These are phyloP conservation scores for Prunus fruticosa DNA, from an alignment of 306 rosid species.

Conservation along the genomic window DNA sequence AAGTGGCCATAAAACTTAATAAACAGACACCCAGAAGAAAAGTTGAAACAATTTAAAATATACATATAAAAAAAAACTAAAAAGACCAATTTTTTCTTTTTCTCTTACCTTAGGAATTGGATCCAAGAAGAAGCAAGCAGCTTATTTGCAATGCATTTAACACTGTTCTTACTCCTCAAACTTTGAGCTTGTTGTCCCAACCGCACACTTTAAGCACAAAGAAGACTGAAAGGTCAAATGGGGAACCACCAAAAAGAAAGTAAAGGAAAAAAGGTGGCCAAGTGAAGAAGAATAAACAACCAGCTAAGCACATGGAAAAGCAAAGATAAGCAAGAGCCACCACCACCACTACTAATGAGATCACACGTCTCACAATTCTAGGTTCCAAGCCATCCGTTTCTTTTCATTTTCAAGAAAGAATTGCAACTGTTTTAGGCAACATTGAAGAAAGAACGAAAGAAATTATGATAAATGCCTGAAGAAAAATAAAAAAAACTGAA, in stretches of 20 bases:
- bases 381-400: constrained; percentile 26
- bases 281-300: constrained; percentile 36
- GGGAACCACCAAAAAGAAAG: constrained; percentile 6
- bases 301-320: constrained; percentile 64
- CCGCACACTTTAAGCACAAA: constrained; percentile 1
- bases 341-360: constrained; percentile 43
- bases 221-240: constrained; percentile 28
- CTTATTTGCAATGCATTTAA: constrained; percentile 27
- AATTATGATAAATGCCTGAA: not conserved
- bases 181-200: constrained; percentile 31
- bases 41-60: not conserved
- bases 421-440: not conserved
- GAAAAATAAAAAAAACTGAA: not conserved
- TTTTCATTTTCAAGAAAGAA: constrained; percentile 23
- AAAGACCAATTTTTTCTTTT: constrained; percentile 22
- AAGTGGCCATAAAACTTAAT: constrained; percentile 26
- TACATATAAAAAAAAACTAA: not conserved
- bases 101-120: constrained; percentile 52
- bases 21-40: constrained; percentile 20
- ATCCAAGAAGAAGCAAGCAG: constrained; percentile 55
- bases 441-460: not conserved
- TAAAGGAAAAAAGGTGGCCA: constrained; percentile 12
- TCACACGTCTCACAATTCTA: constrained; percentile 21
- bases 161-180: constrained; percentile 26
- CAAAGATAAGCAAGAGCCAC: constrained; percentile 25